Base-by-base conservation (phyloP, 805 yeast species). In the Ogataea pilisensis region DNA sequence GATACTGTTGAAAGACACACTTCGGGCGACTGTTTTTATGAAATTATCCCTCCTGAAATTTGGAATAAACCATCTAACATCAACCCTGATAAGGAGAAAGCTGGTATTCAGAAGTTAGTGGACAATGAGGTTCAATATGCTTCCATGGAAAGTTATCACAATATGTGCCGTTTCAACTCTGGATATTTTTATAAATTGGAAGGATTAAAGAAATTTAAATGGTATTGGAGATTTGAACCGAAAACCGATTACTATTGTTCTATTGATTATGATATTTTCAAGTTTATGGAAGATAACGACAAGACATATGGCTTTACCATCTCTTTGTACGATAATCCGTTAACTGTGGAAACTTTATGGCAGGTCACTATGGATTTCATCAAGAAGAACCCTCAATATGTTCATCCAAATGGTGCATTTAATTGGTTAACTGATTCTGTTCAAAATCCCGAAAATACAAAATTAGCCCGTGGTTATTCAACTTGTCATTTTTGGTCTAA, bases 401-500 rank as follows among this genome's bases (percentile, higher is more conserved):
- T 83, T 44, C 70, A 74, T 48, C 68, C 76, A 17, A 67, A 75
- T 52, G 83, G 80, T 11, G 76, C 82, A 4, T 75, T 73, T 54
- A 75, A 72, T 46, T 77, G 78, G 76, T 60, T 76, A 31, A 60
- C 77, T 8, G 79, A 76, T 44, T 60, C 69, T 45, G 66, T 66
- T 46, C 82, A 76, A 55, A 66, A 71, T 50, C 82, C 82, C 1
- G 52, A 61, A 14, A 66, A 69, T 47, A 57, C 62, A 11, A 38
- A 55, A 40, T 43, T 47, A 13, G 65, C 82, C 5, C 57, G 61
- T 39, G 70, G 73, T 16, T 76, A 74, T 56, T 75, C 80, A 7
- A 63, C 68, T 4, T 87, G 95, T 54, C 95, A 88, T 63, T 87
- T 87, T 64, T 87, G 95, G 95, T 78, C 89, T 11, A 87, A 86